phyloP scores from a whole-genome alignment of 352 stramenopile genomes.

The Phytophthora brassicae region DNA sequence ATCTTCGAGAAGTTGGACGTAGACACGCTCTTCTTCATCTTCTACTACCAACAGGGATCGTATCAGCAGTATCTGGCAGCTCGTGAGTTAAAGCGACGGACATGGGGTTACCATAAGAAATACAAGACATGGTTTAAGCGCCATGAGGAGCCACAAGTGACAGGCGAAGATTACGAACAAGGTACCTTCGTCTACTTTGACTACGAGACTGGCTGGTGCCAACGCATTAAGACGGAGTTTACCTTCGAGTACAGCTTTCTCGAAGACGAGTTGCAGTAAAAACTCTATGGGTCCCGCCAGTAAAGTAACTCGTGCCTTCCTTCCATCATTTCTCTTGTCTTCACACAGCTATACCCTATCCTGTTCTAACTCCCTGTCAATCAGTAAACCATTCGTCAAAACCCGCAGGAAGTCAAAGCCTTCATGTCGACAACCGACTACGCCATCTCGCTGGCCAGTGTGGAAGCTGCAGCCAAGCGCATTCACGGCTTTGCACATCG shows the following conservation, averaged over 20 bases:
- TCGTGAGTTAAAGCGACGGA: constrained; percentile 97
- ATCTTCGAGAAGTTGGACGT: constrained; percentile 98
- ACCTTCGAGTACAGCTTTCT: constrained; percentile 98
- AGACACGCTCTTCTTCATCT: constrained; percentile 99
- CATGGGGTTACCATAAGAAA: constrained; percentile 99
- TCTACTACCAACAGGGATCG: constrained; percentile 99
- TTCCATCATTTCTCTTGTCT: not conserved
- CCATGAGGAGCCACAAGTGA: constrained; percentile 95
- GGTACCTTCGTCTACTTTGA: constrained; percentile 99
- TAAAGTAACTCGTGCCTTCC: constrained; percentile 40
- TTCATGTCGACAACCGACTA: too few species aligned
- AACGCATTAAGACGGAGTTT: constrained; percentile 99
- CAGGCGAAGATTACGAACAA: constrained; percentile 99
- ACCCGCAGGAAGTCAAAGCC: too few species aligned
- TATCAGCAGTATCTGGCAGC: constrained; percentile 99
- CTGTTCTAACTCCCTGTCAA: not conserved
- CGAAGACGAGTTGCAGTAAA: constrained; percentile 89
- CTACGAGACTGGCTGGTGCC: constrained; percentile 98
- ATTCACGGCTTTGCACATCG: constrained; percentile 59
- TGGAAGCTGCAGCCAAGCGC: constrained; percentile 49
- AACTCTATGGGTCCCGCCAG: constrained; percentile 17
- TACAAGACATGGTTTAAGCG: constrained; percentile 99
- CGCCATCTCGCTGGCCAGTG: constrained; percentile 59
- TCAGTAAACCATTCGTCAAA: too few species aligned
- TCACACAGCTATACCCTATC: not conserved